Conservation (phyloP, 1,139 yeast genomes). For the Trichomonascaceae sp. region DNA sequence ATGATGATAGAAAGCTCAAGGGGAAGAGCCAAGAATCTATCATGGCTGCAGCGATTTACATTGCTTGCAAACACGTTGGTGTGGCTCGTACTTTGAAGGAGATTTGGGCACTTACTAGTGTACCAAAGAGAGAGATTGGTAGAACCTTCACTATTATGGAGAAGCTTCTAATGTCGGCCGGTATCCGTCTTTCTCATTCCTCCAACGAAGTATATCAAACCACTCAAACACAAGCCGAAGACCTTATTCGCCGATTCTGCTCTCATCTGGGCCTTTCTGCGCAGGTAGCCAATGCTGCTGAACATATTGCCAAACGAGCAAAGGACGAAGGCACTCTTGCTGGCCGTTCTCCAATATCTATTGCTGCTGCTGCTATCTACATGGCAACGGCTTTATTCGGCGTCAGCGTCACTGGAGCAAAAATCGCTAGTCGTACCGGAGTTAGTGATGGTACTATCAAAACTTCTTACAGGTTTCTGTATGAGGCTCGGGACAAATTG, state of each 20-base stretch:
- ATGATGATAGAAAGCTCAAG: slow-evolving; percentile 79
- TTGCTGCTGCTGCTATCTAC: slow-evolving; percentile 95
- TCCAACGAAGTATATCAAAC: slow-evolving; percentile 45
- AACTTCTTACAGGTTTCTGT: slow-evolving; percentile 80
- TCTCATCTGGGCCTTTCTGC: slow-evolving; percentile 85
- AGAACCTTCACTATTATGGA: slow-evolving; percentile 68
- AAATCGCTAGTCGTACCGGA: slow-evolving; percentile 91
- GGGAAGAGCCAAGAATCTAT: slow-evolving; percentile 92
- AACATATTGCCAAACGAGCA: slow-evolving; percentile 81
- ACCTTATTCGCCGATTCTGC: slow-evolving; percentile 91
- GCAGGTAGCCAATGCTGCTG: slow-evolving; percentile 89
- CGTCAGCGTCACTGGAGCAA: slow-evolving; percentile 55
- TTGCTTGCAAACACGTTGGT: slow-evolving; percentile 91
- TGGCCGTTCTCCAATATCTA: slow-evolving; percentile 94
- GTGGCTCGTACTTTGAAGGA: slow-evolving; percentile 96
- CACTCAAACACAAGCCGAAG: slow-evolving; percentile 89
- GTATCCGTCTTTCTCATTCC: slow-evolving; percentile 29
- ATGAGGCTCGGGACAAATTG: slow-evolving; percentile 64
- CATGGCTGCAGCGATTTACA: slow-evolving; percentile 93
- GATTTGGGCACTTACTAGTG: slow-evolving; percentile 91
- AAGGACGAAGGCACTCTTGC: slow-evolving; percentile 91
- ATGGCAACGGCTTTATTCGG: slow-evolving; percentile 85
- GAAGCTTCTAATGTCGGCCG: slow-evolving; percentile 45
- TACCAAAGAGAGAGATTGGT: slow-evolving; percentile 91
- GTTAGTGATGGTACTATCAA: slow-evolving; percentile 97